Base-by-base conservation (phyloP, 2,329 filamentous ascomycete species). In the Aspergillus sp. region DNA sequence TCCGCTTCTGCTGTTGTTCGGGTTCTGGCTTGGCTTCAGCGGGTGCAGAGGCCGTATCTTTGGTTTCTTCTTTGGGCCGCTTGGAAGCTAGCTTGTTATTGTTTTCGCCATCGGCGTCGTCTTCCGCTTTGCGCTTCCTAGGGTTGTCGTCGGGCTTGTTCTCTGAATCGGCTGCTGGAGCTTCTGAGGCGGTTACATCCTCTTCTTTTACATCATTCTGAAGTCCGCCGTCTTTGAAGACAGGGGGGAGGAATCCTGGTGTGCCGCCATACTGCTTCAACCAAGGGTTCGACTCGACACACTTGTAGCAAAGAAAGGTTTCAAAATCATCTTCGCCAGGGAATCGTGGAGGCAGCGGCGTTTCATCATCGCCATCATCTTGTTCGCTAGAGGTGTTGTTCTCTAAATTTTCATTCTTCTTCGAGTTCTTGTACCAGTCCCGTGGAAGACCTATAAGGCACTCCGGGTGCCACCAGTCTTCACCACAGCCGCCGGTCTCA, bases 381-480 rank as follows among this genome's bases (percentile, higher is more conserved):
- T 61, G 41, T 39, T 40, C 27, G 5, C 7, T 56, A 11, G 7
- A n/a, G 5, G 20, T 19, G 39, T 48, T 66, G 45, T 73, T 65
- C 0, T 75, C 74, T 7, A 51, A n/a, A 5, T 37, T 52, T 44
- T 59, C 65, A 24, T 63, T 60, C 54, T 61, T 64, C 19, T 66
- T 59, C 3, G 60, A 55, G 33, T 60, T 63, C 54, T 71, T 66
- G 45, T 73, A 75, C 86, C 89, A 93, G 58, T 86, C 83, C 11
- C 91, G 84, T 0, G 88, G 86, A 65, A 96, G 77, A 5, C 93
- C 93, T 49, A 96, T 86, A 7, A 98, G 79, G 70, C 93, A 98
- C 61, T 95, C 92, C 0, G 93, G 91, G 77, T 98, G 93, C 83
- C 91, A 98, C 93, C 93, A 98, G 70, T 98, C 93, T 77, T 98